Conservation (phyloP, 257 asterid genomes). For the Craterostigma plantagineum region DNA sequence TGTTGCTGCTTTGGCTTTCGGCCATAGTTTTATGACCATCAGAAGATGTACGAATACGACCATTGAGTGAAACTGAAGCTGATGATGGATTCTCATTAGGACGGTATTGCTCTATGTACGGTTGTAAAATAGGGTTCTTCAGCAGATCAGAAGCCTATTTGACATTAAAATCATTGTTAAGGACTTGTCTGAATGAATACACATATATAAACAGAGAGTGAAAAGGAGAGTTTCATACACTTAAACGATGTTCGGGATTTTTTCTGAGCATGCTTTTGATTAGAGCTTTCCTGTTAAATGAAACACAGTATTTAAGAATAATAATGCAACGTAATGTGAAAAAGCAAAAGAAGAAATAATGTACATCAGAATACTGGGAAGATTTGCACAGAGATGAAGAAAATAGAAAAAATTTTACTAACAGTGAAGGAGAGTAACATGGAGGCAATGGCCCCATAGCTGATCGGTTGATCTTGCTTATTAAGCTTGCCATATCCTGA, state of each 20-base stretch:
- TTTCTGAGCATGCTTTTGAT: conserved; percentile 95
- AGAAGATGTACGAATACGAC: conserved; percentile 18
- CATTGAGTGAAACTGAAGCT: too few species aligned
- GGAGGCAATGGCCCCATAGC: conserved; percentile 95
- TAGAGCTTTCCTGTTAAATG: conserved; percentile 50
- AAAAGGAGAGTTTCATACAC: conserved; percentile 30
- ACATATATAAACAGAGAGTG: not conserved
- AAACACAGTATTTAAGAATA: not conserved
- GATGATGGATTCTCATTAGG: conserved; percentile 19
- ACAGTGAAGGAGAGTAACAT: conserved; percentile 88
- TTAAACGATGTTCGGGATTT: conserved; percentile 93
- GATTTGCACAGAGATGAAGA: not conserved
- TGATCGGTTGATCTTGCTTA: conserved; percentile 90
- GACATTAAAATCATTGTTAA: too few species aligned
- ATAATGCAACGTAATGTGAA: too few species aligned
- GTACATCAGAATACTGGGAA: too few species aligned
- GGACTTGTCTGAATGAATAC: too few species aligned
- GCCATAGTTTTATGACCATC: conserved; percentile 39
- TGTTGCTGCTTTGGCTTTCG: conserved; percentile 83
- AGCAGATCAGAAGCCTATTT: conserved; percentile 89
- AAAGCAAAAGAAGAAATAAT: too few species aligned
- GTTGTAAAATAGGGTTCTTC: conserved; percentile 74
- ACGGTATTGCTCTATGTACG: conserved; percentile 63
- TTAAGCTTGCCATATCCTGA: conserved; percentile 97
- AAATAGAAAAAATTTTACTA: conserved; percentile 19